Evolutionary conservation across 2,329 filamentous ascomycete genomes (phyloP).

Genomic region (Trichoderma sp.): DNA sequence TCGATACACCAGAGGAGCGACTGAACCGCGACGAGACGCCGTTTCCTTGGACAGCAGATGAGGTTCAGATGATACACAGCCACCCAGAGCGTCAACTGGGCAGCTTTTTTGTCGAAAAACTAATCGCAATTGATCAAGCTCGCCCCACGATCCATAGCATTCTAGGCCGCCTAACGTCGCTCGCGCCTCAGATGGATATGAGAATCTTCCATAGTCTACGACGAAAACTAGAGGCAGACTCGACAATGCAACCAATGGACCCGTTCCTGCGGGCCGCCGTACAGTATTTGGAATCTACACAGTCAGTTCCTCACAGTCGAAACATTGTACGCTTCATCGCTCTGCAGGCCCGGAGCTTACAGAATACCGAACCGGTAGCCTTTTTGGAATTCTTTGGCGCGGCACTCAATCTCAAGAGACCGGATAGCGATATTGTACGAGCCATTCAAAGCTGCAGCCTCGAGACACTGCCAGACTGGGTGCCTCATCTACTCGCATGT

Average conservation of each 20-base stretch:
- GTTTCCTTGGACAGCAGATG: constrained; percentile 49
- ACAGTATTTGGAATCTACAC: constrained; percentile 52
- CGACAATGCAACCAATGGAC: constrained; percentile 46
- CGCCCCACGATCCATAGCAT: constrained; percentile 55
- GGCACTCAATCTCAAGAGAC: constrained; percentile 35
- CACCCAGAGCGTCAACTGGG: constrained; percentile 37
- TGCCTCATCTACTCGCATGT: constrained; percentile 52
- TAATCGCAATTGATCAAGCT: constrained; percentile 64
- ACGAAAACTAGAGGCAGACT: constrained; percentile 53
- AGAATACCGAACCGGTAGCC: constrained; percentile 50
- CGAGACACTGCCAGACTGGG: constrained; percentile 48
- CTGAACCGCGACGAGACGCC: constrained; percentile 37
- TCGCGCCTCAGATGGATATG: constrained; percentile 52
- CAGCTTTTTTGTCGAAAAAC: constrained; percentile 65
- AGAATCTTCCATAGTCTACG: constrained; percentile 57
- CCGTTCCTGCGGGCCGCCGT: constrained; percentile 61
- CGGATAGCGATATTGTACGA: constrained; percentile 32
- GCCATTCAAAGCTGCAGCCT: constrained; percentile 32
- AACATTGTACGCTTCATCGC: constrained; percentile 48
- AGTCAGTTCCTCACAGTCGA: constrained; percentile 38
- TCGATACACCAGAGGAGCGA: constrained; percentile 45
- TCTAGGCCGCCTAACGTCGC: constrained; percentile 57
- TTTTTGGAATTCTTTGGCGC: constrained; percentile 50
- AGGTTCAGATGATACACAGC: constrained; percentile 49
- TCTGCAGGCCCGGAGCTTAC: constrained; percentile 46